Percentiles rank a stretch among this genome's conserved stretches.
Conservation (phyloP, 78 protist genomes). For the Mastigamoeba balamuthi region DNA sequence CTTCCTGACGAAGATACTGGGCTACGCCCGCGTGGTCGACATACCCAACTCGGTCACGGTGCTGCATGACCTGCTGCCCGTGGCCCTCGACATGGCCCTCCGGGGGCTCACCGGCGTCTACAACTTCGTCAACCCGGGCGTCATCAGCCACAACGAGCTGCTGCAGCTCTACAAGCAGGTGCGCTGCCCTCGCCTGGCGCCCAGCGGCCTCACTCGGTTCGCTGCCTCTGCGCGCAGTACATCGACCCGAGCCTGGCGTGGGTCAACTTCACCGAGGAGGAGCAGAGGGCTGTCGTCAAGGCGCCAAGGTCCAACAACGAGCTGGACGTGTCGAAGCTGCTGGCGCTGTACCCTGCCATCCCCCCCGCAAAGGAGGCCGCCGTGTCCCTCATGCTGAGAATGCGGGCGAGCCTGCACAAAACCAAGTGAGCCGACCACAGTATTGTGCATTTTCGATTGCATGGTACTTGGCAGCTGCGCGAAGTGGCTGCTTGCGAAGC, state of each 20-base stretch:
- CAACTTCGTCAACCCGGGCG: slow-evolving; percentile 78
- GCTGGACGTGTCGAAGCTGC: slow-evolving; percentile 5
- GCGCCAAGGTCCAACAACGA: slow-evolving; percentile 65
- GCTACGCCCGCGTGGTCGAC: slow-evolving; percentile 34
- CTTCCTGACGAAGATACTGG: slow-evolving; percentile 57
- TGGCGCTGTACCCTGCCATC: neutral
- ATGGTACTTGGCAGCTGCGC: too few species aligned
- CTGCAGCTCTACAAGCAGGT: slow-evolving; percentile 48
- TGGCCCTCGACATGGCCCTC: slow-evolving; percentile 59
- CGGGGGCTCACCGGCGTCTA: slow-evolving; percentile 38
- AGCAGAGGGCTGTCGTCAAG: slow-evolving; percentile 56
- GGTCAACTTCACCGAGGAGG: slow-evolving; percentile 59
- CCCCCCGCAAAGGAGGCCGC: neutral
- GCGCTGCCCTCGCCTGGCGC: too few species aligned
- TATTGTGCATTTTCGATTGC: too few species aligned
- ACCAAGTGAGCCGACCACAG: too few species aligned
- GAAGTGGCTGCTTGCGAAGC: too few species aligned
- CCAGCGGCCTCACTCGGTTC: neutral
- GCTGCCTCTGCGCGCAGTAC: neutral
- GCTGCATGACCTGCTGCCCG: slow-evolving; percentile 63
- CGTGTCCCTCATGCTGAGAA: neutral
- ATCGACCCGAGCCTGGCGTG: slow-evolving; percentile 45
- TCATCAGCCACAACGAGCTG: slow-evolving; percentile 67
- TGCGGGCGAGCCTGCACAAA: too few species aligned
- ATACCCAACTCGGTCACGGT: slow-evolving; percentile 75